Evolutionary conservation across 2,329 filamentous ascomycete species (phyloP).

Genomic region (Sporothrix euskadiensis): DNA sequence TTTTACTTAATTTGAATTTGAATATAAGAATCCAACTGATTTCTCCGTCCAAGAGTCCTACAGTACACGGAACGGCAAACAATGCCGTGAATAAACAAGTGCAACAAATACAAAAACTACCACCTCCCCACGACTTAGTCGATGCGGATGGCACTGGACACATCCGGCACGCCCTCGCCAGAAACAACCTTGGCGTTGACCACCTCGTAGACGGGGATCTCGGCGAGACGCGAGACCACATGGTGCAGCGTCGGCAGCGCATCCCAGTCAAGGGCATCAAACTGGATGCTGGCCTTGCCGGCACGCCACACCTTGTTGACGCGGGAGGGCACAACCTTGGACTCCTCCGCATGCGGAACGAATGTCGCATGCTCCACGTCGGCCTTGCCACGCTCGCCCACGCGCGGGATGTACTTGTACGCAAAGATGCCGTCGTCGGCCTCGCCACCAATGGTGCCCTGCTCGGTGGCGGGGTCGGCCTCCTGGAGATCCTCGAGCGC

Average conservation of each 20-base stretch:
- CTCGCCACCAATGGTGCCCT: constrained; percentile 36
- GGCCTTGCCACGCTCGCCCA: constrained; percentile 51
- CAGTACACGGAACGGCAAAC: too few relatives aligned
- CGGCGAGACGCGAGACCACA: constrained; percentile 52
- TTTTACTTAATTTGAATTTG: too few relatives aligned
- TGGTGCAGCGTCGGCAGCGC: constrained; percentile 62
- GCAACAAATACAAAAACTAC: background rate
- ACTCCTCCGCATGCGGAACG: constrained; percentile 41
- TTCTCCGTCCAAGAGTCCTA: too few relatives aligned
- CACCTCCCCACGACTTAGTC: background rate
- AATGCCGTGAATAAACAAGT: too few relatives aligned
- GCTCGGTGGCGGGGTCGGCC: constrained; percentile 24
- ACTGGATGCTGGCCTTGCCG: constrained; percentile 47
- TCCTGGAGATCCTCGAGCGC: constrained; percentile 32
- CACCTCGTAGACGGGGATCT: constrained; percentile 59
- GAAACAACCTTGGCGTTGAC: constrained; percentile 57
- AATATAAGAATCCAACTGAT: too few relatives aligned
- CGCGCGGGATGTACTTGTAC: constrained; percentile 59
- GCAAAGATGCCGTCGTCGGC: constrained; percentile 53
- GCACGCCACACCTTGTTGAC: constrained; percentile 43
- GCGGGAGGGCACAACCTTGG: constrained; percentile 37
- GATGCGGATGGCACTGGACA: constrained; percentile 34
- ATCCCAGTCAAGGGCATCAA: constrained; percentile 54
- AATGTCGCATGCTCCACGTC: constrained; percentile 56
- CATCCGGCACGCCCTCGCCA: constrained; percentile 53